A percentile compares a stretch with the other conserved stretches of the same genome.
These are phyloP conservation scores for Recurvomyces mirabilis DNA, from an alignment of 495 filamentous ascomycete species.

Conservation along the genomic window DNA sequence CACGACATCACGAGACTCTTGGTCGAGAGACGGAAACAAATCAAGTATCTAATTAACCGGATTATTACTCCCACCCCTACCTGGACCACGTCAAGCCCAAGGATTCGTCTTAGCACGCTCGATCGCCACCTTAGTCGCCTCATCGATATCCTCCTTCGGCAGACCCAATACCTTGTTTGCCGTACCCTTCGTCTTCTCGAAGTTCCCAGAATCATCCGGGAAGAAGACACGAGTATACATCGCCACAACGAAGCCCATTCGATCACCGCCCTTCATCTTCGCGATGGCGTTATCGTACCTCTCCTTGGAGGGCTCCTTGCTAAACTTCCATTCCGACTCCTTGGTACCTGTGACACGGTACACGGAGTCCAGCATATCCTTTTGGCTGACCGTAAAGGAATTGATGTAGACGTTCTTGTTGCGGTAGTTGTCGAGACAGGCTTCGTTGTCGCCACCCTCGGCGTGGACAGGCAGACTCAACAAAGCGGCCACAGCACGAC, in stretches of 20 bases:
- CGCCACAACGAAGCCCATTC: conserved; percentile 38
- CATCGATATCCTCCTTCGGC: conserved; percentile 50
- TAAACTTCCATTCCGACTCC: conserved; percentile 47
- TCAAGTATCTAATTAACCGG: too few species aligned
- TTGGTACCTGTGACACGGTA: conserved; percentile 42
- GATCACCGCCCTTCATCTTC: conserved; percentile 36
- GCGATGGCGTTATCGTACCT: conserved; percentile 35
- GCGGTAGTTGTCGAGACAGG: conserved; percentile 17
- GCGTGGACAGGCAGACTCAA: conserved; percentile 22
- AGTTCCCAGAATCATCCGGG: conserved; percentile 37
- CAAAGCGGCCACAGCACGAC: conserved; percentile 32
- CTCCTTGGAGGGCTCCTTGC: conserved; percentile 31
- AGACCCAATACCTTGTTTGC: conserved; percentile 44
- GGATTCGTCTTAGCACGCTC: conserved; percentile 21
- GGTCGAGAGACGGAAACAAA: too few species aligned
- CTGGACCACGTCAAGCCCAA: too few species aligned
- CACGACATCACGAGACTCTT: too few species aligned
- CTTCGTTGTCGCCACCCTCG: conserved; percentile 28
- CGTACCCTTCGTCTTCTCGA: conserved; percentile 30
- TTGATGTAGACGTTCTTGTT: conserved; percentile 31
- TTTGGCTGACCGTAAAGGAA: conserved; percentile 36
- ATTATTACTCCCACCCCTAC: too few species aligned
- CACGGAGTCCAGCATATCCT: conserved; percentile 37
- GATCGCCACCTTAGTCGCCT: conserved; percentile 34
- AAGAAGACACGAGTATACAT: conserved; percentile 46